A percentile compares a stretch with the other conserved stretches of the same genome.
Conservation (phyloP, 2,329 filamentous ascomycete species). For the Phaeosphaeriaceae sp. region DNA sequence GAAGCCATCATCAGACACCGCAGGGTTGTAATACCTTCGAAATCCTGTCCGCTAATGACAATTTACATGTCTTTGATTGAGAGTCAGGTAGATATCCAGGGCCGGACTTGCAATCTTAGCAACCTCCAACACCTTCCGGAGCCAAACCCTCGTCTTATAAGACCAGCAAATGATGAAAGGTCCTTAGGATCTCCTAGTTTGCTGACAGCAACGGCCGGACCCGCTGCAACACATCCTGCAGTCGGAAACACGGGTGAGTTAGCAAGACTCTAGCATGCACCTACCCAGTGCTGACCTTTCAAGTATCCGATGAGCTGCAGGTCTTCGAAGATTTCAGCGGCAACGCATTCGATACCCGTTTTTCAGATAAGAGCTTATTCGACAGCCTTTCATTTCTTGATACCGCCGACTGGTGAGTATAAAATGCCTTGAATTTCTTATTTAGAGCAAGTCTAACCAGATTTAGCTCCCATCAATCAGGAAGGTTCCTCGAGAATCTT, state of each 20-base stretch:
- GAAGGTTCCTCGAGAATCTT: neutral
- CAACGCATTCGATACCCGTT: no score
- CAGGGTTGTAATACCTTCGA: neutral
- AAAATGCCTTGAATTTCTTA: neutral
- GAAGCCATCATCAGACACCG: neutral
- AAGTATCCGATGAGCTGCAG: no score
- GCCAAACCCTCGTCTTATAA: neutral
- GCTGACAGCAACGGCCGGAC: neutral
- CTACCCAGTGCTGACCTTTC: neutral
- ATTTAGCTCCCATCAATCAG: neutral
- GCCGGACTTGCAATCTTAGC: neutral
- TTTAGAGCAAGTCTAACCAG: neutral
- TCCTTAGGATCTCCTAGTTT: neutral
- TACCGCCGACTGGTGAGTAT: neutral
- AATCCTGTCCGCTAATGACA: neutral
- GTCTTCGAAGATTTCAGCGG: no score
- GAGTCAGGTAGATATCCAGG: neutral
- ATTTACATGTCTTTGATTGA: neutral
- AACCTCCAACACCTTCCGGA: neutral
- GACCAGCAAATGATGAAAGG: neutral
- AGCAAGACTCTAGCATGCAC: neutral
- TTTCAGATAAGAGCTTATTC: neutral
- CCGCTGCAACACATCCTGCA: neutral
- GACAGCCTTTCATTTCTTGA: neutral
- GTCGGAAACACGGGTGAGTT: neutral